phyloP scores from a whole-genome alignment of 345 rosid genomes.

The Tarenaya hassleriana region DNA sequence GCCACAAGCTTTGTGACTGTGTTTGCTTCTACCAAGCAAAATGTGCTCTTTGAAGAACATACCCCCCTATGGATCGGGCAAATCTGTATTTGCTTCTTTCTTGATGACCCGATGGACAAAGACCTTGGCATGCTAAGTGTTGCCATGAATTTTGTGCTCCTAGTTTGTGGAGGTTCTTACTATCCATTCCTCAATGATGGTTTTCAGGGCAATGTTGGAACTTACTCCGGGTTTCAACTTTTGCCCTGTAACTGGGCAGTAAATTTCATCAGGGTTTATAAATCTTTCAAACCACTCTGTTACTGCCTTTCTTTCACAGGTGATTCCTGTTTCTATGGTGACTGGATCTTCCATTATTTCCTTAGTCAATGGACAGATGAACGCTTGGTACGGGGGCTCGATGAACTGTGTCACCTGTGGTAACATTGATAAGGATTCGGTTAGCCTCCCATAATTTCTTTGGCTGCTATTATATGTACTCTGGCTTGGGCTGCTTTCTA shows the following conservation, averaged over 20 bases:
- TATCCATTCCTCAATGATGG: slow-evolving; percentile 74
- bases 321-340: slow-evolving; percentile 63
- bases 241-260: slow-evolving; percentile 56
- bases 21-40: slow-evolving; percentile 67
- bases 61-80: slow-evolving; percentile 78
- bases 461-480: slow-evolving; percentile 31
- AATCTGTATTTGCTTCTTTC: neutral
- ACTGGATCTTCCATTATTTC: slow-evolving; percentile 89
- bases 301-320: slow-evolving; percentile 68
- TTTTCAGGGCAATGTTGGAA: slow-evolving; percentile 52
- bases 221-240: slow-evolving; percentile 37
- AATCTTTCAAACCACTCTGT: slow-evolving; percentile 52
- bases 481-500: slow-evolving; percentile 26
- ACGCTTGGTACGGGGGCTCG: slow-evolving; percentile 70
- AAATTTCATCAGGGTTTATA: slow-evolving; percentile 33
- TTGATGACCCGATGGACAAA: too few species aligned
- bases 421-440: slow-evolving; percentile 35
- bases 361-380: slow-evolving; percentile 80
- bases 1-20: slow-evolving; percentile 65
- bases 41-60: slow-evolving; percentile 71
- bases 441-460: slow-evolving; percentile 25
- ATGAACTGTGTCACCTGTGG: slow-evolving; percentile 42
- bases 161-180: slow-evolving; percentile 33
- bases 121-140: too few species aligned
- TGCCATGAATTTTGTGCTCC: too few species aligned